Evolutionary conservation across 345 rosid genomes (phyloP), one percentile per base, ranked within the genome.

Genomic region (Populus euphratica): DNA sequence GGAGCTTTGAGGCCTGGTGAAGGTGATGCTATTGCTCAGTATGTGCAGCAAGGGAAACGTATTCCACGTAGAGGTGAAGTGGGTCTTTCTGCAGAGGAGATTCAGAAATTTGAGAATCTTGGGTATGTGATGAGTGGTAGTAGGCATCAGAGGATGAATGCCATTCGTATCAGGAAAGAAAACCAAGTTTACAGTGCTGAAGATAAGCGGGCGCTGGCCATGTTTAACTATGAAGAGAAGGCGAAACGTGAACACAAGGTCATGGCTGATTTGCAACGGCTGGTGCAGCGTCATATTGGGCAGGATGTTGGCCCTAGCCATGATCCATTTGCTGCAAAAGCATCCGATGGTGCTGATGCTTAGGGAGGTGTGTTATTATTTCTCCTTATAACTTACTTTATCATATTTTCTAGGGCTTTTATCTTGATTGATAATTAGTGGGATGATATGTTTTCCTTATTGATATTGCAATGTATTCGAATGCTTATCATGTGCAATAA

Each of bases 61-160:
- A 96, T 96, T 49, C 99, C 98, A 10, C 92, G 97, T 73, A 91
- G 99, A 92, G 99, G 99, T 77, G 99, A 96, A 88, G 99, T 96
- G 85, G 99, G 98, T 89, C 91, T 96, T 61, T 91, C 94, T 27
- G 98, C 98, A 2, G 99, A 96, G 23, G 98, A 94, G 86, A 96
- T 96, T 87, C 89, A 86, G 73, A 96, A 90, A 83, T 94, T 91
- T 76, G 99, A 96, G 89, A 20, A 47, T 82, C 97, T 93, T 86
- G 99, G 98, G 75, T 92, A 91, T 85, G 99, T 96, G 79, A 96
- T 93, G 99, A 96, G 99, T 88, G 99, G 98, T 73, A 91, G 97
- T 75, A 92, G 99, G 81, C 98, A 96, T 75, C 96, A 91, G 81
- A 92, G 98, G 85, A 96, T 93, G 97, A 92, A 93, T 90, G 99